Conservation (phyloP, 2,329 filamentous ascomycete genomes). For the Basipetospora chlamydospora region DNA sequence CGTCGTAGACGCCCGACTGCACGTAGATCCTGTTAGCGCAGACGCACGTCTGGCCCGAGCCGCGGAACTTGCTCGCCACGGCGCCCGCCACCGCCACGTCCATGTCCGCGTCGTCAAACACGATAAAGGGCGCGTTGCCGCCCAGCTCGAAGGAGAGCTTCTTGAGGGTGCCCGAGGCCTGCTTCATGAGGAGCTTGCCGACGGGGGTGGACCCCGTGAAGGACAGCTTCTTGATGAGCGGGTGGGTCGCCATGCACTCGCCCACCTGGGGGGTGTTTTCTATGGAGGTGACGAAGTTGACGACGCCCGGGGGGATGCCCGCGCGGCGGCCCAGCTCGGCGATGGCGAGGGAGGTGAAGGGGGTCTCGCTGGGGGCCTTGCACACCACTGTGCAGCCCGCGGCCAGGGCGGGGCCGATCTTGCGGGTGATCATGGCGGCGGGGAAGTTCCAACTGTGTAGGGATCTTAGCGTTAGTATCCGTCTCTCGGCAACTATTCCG, state of each 20-base stretch:
- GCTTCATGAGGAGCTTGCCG: slow-evolving; percentile 47
- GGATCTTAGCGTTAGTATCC: too few relatives aligned
- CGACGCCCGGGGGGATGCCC: slow-evolving; percentile 72
- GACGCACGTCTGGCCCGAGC: slow-evolving; percentile 59
- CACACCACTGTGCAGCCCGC: slow-evolving; percentile 66
- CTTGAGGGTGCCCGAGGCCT: slow-evolving; percentile 53
- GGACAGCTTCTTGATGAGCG: slow-evolving; percentile 49
- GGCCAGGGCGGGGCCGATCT: slow-evolving; percentile 40
- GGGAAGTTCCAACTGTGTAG: slow-evolving; percentile 43
- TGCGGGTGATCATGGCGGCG: slow-evolving; percentile 34
- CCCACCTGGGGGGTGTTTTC: slow-evolving; percentile 69
- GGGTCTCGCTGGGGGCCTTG: slow-evolving; percentile 81
- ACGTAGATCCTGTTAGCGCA: slow-evolving; percentile 47
- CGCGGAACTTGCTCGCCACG: slow-evolving; percentile 56
- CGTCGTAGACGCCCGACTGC: slow-evolving; percentile 43
- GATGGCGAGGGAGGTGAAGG: slow-evolving; percentile 72
- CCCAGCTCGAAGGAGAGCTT: slow-evolving; percentile 63
- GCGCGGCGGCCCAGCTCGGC: slow-evolving; percentile 72
- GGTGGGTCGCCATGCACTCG: slow-evolving; percentile 27
- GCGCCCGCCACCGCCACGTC: slow-evolving; percentile 52
- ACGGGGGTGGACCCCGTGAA: slow-evolving; percentile 49
- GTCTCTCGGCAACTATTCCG: too few relatives aligned
- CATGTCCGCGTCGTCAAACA: slow-evolving; percentile 60
- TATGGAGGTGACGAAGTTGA: slow-evolving; percentile 70
- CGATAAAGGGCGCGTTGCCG: slow-evolving; percentile 62